Conservation (phyloP, 2,329 filamentous ascomycete species). For the Albifimbria verrucaria region DNA sequence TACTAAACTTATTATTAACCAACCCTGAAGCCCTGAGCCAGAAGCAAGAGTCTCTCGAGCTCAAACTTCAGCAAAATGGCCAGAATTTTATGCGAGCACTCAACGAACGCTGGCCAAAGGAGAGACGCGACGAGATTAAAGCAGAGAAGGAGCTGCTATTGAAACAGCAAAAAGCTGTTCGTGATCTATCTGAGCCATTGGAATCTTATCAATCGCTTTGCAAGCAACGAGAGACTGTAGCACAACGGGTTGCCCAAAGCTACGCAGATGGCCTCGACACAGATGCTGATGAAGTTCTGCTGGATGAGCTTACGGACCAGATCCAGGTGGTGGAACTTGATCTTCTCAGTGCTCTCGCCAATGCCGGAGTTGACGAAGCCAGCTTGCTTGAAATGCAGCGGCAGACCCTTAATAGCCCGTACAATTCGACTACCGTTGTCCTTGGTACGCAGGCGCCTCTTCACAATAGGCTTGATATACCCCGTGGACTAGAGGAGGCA, state of each 20-base stretch:
- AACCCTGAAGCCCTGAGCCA: conserved; percentile 29
- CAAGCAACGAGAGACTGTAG: conserved; percentile 41
- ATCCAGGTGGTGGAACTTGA: conserved; percentile 41
- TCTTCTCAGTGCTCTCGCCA: conserved; percentile 37
- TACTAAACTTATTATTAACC: conserved; percentile 26
- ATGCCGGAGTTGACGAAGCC: conserved; percentile 43
- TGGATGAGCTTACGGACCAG: conserved; percentile 45
- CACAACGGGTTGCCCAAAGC: conserved; percentile 44
- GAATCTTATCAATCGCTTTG: conserved; percentile 39
- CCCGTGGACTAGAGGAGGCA: conserved; percentile 28
- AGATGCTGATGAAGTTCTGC: conserved; percentile 45
- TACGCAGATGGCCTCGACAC: conserved; percentile 51
- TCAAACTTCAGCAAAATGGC: conserved; percentile 43
- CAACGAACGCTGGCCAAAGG: conserved; percentile 40
- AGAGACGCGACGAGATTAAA: conserved; percentile 45
- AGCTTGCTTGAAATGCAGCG: conserved; percentile 29
- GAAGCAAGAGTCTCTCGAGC: conserved; percentile 35
- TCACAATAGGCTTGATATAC: conserved; percentile 27
- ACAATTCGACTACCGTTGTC: conserved; percentile 28
- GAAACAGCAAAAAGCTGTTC: conserved; percentile 42
- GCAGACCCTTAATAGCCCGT: conserved; percentile 7
- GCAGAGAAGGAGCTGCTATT: conserved; percentile 45
- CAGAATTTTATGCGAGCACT: conserved; percentile 46
- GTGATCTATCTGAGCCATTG: conserved; percentile 37
- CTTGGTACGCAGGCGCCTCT: conserved; percentile 41